Evolutionary conservation across 1,284 basidiomycete genomes (phyloP), one percentile per base, ranked within the genome.

Genomic region (Cryptococcus sp.): DNA sequence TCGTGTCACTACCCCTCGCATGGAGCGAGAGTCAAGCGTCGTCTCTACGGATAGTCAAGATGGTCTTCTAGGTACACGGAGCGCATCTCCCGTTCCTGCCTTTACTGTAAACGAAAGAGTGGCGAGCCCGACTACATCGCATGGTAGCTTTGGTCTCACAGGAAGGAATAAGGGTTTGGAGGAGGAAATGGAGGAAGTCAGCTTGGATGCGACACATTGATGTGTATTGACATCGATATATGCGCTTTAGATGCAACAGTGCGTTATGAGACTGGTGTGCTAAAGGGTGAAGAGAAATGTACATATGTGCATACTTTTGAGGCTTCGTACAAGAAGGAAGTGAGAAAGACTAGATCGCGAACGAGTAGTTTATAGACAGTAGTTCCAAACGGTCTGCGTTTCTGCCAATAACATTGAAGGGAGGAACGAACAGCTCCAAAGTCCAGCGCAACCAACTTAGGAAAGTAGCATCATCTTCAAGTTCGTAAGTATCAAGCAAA

Each of bases 141-240:
- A 34, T 34, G 29, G 29, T 13, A 34, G 29, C 29, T 34, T 34
- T 34, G 29, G 29, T 5, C 39, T 37, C 40, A 29, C 19, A 23
- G 40, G 34, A 40, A 53, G 22, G 53, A 29, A 34, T 23, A 49
- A n/a, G 8, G 58, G 59, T 17, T 20, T 65, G 26, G 68, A 70
- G 49, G 65, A 64, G 5, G 63, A 59, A 29, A 59, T 68, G 66
- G 64, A 66, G 57, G 68, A 68, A 39, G 61, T 70, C 29, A 68
- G 53, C 52, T 50, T 67, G 26, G 61, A 58, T 26, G 40, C 40
- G 19, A 19, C 45, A 46, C 43, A 5, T n/a, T 22, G 37, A 47
- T 38, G 16, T 26, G 39, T 48, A 39, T 5, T 38, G 23, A 20
- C 15, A 11, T 23, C 43, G 15, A 34, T 45, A 17, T 37, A 44